Percentiles rank a stretch among this genome's conserved stretches.
Conservation (phyloP, 495 filamentous ascomycete species). For the Hyphodiscus hymeniophilus region DNA sequence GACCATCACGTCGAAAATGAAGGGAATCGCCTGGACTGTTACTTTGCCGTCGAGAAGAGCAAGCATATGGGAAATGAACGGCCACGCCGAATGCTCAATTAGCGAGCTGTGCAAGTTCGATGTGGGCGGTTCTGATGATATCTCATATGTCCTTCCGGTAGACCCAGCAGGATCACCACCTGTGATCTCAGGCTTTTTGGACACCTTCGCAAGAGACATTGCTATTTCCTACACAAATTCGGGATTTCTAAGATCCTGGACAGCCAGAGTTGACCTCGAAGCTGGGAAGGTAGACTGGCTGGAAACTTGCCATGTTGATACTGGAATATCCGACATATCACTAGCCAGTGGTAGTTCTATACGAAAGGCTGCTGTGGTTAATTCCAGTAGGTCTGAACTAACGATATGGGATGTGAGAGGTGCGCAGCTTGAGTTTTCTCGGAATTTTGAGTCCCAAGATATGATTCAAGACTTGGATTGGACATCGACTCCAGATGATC, state of each 20-base stretch:
- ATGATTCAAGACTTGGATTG: slow-evolving; percentile 84
- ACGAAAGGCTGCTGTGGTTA: slow-evolving; percentile 79
- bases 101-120: slow-evolving; percentile 64
- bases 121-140: slow-evolving; percentile 61
- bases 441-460: slow-evolving; percentile 63
- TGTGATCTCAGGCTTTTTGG: slow-evolving; percentile 70
- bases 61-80: slow-evolving; percentile 25
- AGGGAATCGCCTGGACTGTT: slow-evolving; percentile 82
- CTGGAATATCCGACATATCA: slow-evolving; percentile 62
- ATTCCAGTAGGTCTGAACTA: slow-evolving; percentile 60
- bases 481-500: slow-evolving; percentile 86
- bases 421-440: slow-evolving; percentile 71
- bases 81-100: slow-evolving; percentile 35
- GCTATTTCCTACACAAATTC: slow-evolving; percentile 76
- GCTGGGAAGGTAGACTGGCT: slow-evolving; percentile 66
- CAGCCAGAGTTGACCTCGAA: slow-evolving; percentile 59
- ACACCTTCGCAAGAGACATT: slow-evolving; percentile 81
- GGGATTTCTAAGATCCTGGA: slow-evolving; percentile 78
- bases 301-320: slow-evolving; percentile 74
- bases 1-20: slow-evolving; percentile 72
- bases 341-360: slow-evolving; percentile 81
- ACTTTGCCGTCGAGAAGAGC: slow-evolving; percentile 34
- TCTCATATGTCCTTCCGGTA: slow-evolving; percentile 79
- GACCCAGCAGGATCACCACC: slow-evolving; percentile 76
- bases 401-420: slow-evolving; percentile 90